Evolutionary conservation across 176 grass and related monocot species (phyloP).

Genomic region (Triticum urartu): DNA sequence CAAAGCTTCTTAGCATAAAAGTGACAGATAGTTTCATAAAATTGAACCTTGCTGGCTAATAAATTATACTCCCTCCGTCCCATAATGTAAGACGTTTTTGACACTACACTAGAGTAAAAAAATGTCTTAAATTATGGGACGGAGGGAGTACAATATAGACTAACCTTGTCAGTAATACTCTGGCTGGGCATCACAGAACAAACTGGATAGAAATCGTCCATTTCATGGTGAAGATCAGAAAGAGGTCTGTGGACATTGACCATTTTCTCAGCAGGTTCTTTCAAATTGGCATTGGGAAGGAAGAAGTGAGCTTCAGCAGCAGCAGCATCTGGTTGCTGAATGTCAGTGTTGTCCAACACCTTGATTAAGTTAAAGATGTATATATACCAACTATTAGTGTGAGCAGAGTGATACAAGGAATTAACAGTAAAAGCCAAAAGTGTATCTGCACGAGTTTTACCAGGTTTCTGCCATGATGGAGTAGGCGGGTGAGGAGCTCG

Average conservation of each 20-base stretch:
- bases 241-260: background rate
- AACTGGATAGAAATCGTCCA: background rate
- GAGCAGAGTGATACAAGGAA: background rate
- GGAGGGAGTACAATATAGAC: background rate
- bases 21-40: background rate
- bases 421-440: background rate
- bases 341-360: background rate
- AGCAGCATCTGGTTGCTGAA: background rate
- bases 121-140: no score
- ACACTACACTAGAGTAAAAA: no score
- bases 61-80: background rate
- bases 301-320: background rate
- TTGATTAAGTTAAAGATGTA: background rate
- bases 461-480: background rate
- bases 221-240: background rate
- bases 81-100: no score
- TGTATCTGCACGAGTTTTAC: background rate
- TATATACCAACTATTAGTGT: background rate
- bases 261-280: background rate
- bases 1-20: background rate
- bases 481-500: background rate
- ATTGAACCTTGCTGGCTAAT: background rate
- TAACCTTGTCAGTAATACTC: background rate
- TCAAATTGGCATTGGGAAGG: background rate
- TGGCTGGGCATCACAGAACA: background rate